phyloP scores from a whole-genome alignment of 2,329 filamentous ascomycete genomes.

The Fusarium neocosmosporiellum region DNA sequence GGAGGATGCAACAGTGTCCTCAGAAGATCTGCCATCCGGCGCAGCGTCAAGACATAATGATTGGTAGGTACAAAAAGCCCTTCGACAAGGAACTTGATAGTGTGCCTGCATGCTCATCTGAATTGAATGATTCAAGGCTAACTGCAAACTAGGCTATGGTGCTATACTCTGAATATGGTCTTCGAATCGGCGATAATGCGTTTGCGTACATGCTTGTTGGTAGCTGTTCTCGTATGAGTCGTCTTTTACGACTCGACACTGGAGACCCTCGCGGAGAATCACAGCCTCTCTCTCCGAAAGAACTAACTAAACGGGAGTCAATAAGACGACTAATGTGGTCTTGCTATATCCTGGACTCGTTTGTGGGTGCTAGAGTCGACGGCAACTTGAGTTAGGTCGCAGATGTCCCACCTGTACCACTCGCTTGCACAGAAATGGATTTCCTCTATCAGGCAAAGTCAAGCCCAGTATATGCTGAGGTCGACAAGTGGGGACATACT shows the following conservation, averaged over 20 bases:
- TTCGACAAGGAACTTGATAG: neutral
- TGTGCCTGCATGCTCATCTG: neutral
- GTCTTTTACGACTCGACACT: neutral
- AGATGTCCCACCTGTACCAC: neutral
- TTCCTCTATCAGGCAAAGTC: neutral
- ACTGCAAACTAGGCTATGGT: neutral
- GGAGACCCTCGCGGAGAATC: neutral
- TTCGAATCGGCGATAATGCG: neutral
- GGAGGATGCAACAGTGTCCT: neutral
- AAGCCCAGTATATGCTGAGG: neutral
- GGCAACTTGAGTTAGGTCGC: neutral
- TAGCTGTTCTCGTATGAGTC: neutral
- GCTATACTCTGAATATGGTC: conserved; percentile 3
- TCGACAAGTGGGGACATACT: neutral
- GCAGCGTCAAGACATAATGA: neutral
- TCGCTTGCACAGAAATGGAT: neutral
- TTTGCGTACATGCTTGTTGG: conserved; percentile 9
- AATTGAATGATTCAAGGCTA: neutral
- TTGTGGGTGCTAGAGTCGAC: conserved; percentile 2
- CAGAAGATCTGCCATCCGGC: neutral
- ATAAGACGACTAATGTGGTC: conserved; percentile 3
- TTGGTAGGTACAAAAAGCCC: neutral
- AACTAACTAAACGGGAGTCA: neutral
- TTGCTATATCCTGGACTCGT: conserved; percentile 6
- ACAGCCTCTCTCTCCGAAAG: neutral